These are phyloP conservation scores for Saturnispora kantuleensis DNA, from an alignment of 805 yeast species.

Conservation along the genomic window DNA sequence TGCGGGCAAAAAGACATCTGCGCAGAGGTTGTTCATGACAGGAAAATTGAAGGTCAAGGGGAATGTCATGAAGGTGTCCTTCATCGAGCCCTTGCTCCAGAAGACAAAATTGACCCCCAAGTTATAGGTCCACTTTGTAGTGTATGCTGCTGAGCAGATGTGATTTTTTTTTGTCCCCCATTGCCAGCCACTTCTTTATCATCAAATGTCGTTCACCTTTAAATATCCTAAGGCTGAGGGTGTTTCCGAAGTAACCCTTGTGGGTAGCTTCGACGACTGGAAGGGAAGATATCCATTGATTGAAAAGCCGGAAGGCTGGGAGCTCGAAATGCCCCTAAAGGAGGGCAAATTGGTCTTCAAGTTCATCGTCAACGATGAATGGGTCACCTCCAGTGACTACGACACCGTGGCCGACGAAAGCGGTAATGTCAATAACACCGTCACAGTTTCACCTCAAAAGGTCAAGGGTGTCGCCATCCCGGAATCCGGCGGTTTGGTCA, in stretches of 20 bases:
- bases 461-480: slow-evolving; percentile 29
- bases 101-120: slow-evolving; percentile 36
- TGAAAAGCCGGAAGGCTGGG: slow-evolving; percentile 32
- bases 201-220: not conserved
- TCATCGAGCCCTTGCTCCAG: slow-evolving; percentile 54
- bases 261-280: slow-evolving; percentile 57
- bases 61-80: slow-evolving; percentile 83
- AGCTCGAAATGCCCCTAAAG: slow-evolving; percentile 24
- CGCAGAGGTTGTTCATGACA: slow-evolving; percentile 74
- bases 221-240: slow-evolving; percentile 1
- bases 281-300: slow-evolving; percentile 37
- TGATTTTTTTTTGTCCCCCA: not conserved
- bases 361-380: slow-evolving; percentile 51
- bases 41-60: slow-evolving; percentile 85
- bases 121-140: slow-evolving; percentile 22
- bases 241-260: slow-evolving; percentile 35
- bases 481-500: slow-evolving; percentile 28
- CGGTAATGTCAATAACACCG: slow-evolving; percentile 44
- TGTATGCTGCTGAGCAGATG: not conserved
- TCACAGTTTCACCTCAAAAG: slow-evolving; percentile 29
- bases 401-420: slow-evolving; percentile 35
- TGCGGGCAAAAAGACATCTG: slow-evolving; percentile 70
- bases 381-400: slow-evolving; percentile 36
- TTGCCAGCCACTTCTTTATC: not conserved
- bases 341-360: slow-evolving; percentile 32